Conservation (phyloP, 345 rosid species). For the Pugionium dolabratum region DNA sequence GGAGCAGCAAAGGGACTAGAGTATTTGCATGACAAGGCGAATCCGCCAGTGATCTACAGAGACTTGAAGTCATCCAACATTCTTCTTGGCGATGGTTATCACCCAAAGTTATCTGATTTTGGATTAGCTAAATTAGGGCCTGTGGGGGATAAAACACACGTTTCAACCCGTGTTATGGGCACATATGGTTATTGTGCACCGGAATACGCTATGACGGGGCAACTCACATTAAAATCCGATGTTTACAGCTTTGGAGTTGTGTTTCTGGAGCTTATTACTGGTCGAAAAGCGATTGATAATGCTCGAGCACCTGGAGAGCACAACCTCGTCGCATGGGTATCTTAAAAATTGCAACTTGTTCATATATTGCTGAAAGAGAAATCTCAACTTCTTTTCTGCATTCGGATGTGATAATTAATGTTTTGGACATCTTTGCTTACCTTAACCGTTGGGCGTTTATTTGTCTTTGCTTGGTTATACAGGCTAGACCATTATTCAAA, state of each 20-base stretch:
- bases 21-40: constrained; percentile 92
- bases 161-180: constrained; percentile 99
- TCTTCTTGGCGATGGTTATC: constrained; percentile 86
- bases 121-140: constrained; percentile 98
- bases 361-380: not conserved
- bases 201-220: constrained; percentile 99
- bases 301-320: constrained; percentile 78
- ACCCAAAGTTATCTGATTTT: constrained; percentile 94
- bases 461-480: constrained; percentile 27
- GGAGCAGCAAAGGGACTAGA: constrained; percentile 98
- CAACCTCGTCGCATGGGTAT: constrained; percentile 97
- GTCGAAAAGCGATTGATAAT: constrained; percentile 95
- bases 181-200: constrained; percentile 99
- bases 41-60: constrained; percentile 95
- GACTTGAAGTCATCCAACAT: constrained; percentile 95
- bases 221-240: constrained; percentile 91
- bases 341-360: constrained; percentile 29
- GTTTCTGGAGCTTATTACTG: constrained; percentile 92
- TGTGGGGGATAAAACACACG: constrained; percentile 97
- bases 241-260: constrained; percentile 98
- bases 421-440: constrained; percentile 9
- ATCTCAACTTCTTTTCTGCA: constrained; percentile 1
- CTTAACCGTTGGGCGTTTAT: constrained; percentile 19
- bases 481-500: constrained; percentile 96
- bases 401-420: constrained; percentile 11